Conservation (phyloP, 306 rosid genomes). For the Senna siamea region DNA sequence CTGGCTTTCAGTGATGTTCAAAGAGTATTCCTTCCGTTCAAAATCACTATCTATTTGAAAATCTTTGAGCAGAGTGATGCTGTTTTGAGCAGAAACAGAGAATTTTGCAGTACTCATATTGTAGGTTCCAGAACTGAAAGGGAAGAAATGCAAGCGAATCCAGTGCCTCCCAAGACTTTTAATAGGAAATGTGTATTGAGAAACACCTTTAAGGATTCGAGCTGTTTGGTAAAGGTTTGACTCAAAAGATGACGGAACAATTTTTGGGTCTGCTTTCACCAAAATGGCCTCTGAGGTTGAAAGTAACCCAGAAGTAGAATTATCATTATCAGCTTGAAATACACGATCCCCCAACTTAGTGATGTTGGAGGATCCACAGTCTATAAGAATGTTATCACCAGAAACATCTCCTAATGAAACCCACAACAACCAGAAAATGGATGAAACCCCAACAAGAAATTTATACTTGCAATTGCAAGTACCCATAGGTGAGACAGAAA, state of each 20-base stretch:
- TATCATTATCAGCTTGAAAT: constrained; percentile 49
- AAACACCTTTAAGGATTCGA: constrained; percentile 45
- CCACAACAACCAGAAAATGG: constrained; percentile 40
- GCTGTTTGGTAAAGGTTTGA: constrained; percentile 57
- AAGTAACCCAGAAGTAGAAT: constrained; percentile 45
- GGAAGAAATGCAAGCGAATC: constrained; percentile 70
- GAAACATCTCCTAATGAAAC: constrained; percentile 46
- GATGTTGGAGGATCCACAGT: constrained; percentile 65
- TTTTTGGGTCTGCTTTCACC: constrained; percentile 34
- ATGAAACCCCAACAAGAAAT: constrained; percentile 42
- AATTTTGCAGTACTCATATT: constrained; percentile 60
- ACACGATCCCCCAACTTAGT: constrained; percentile 48
- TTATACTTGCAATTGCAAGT: constrained; percentile 24
- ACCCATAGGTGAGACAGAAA: constrained; percentile 35
- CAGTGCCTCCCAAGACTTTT: constrained; percentile 58
- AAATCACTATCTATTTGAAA: constrained; percentile 37
- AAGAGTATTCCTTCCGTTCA: constrained; percentile 54
- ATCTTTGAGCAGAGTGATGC: constrained; percentile 53
- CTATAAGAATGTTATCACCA: constrained; percentile 50
- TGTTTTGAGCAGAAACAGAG: constrained; percentile 70
- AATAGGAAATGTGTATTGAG: constrained; percentile 61
- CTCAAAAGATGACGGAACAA: constrained; percentile 37
- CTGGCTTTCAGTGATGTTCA: constrained; percentile 47
- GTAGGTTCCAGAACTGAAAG: constrained; percentile 44
- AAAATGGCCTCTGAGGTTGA: constrained; percentile 42